phyloP scores from a whole-genome alignment of 2,329 filamentous ascomycete species.

The Xylaria sp. region DNA sequence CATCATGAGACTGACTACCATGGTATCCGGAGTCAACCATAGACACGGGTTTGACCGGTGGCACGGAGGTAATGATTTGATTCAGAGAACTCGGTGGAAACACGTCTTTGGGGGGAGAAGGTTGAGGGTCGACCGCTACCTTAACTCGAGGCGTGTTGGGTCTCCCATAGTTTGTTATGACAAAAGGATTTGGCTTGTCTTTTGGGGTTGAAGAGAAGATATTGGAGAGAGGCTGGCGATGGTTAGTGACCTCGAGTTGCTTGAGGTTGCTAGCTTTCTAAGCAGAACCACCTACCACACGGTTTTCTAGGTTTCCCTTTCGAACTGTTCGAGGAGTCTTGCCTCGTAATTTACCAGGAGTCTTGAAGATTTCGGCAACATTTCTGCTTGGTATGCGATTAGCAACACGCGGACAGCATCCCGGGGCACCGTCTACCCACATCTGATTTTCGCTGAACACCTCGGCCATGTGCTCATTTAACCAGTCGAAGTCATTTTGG shows the following conservation, averaged over 20 bases:
- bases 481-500: slow-evolving; percentile 94
- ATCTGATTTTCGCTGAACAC: slow-evolving; percentile 88
- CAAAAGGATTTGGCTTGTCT: slow-evolving; percentile 64
- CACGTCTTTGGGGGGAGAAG: slow-evolving; percentile 47
- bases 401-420: slow-evolving; percentile 40
- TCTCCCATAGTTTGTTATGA: slow-evolving; percentile 58
- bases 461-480: slow-evolving; percentile 98
- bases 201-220: slow-evolving; percentile 67
- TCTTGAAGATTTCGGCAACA: slow-evolving; percentile 95
- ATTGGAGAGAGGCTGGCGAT: slow-evolving; percentile 65
- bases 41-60: slow-evolving; percentile 46
- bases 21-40: slow-evolving; percentile 76
- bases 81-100: slow-evolving; percentile 51
- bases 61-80: slow-evolving; percentile 45
- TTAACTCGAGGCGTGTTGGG: slow-evolving; percentile 67
- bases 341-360: slow-evolving; percentile 82
- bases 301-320: slow-evolving; percentile 68
- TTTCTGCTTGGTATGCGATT: slow-evolving; percentile 67
- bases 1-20: slow-evolving; percentile 70
- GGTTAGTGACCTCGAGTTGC: slow-evolving; percentile 31
- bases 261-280: slow-evolving; percentile 14
- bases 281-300: slow-evolving; percentile 65
- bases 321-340: slow-evolving; percentile 80
- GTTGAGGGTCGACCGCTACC: slow-evolving; percentile 63
- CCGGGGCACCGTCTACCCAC: slow-evolving; percentile 63